Evolutionary conservation across 768 basidiomycete species (phyloP), one percentile per base, ranked within the genome.

Genomic region (Boletus eberwhitei): DNA sequence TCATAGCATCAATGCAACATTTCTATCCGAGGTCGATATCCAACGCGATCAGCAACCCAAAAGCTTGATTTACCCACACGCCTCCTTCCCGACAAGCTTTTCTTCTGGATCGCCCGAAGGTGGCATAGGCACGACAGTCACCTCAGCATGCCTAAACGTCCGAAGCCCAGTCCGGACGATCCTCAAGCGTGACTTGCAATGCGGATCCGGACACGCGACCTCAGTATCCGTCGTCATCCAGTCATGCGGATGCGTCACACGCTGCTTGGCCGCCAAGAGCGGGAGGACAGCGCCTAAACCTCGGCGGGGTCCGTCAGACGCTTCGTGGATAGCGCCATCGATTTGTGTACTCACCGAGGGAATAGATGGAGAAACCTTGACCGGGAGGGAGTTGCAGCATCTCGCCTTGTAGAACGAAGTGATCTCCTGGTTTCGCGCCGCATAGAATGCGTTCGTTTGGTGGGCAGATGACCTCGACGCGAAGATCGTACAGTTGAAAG

Each of bases 361-460:
- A 87, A 61, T 86, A 87, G 47, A 88, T 84, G 2, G 86, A 86
- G 60, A 87, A 77, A 2, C 84, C 86, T 62, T 86, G 85, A 0
- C 74, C 78, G 0, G 79, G 76, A 5, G 86, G 86, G 2, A 87
- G 74, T 59, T 76, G 62, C 26, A 87, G 59, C 79, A 85, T 82
- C 65, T 87, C 86, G 2, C 85, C 86, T 57, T 83, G 72, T 5
- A 88, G 72, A 1, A 72, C 77, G 62, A 88, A 86, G 65, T 81
- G 65, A 62, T 88, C 86, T 2, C 85, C 85, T 3, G 73, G 68
- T 57, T 83, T 84, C 9, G 85, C 85, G 2, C 86, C 84, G 54
- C 86, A 87, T 40, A 86, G 64, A 51, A 85, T 80, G 40, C 77
- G 79, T 61, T 75, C 74, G 29, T 77, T 80, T 0, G 79, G 75